Conservation (phyloP, 164 flowering plant species). For the Magnolia kwangsiensis region DNA sequence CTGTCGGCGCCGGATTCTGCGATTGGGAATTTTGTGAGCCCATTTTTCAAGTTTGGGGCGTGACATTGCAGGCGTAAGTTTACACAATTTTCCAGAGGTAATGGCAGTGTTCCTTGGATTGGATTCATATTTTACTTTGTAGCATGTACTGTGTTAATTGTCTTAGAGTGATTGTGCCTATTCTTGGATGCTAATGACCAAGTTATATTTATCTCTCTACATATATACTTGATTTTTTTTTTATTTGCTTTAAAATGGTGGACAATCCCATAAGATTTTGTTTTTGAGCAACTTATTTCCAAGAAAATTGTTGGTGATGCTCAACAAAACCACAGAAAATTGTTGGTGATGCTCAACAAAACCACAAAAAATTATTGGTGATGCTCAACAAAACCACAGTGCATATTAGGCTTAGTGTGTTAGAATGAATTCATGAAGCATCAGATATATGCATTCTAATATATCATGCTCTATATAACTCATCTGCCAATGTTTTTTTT, state of each 20-base stretch:
- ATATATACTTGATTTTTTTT: not conserved
- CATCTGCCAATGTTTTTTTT: too few relatives aligned
- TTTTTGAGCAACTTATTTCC: not conserved
- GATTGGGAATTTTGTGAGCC: too few relatives aligned
- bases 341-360: too few relatives aligned
- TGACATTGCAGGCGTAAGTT: slow-evolving; percentile 91
- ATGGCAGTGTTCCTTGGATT: slow-evolving; percentile 98
- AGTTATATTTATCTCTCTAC: not conserved
- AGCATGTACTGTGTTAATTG: not conserved
- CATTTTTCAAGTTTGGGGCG: too few relatives aligned
- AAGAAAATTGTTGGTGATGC: not conserved
- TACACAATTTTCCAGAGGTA: slow-evolving; percentile 99
- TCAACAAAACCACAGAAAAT: too few relatives aligned
- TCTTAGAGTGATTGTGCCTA: not conserved
- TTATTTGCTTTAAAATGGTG: not conserved
- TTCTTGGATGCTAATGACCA: not conserved
- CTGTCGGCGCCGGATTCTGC: too few relatives aligned
- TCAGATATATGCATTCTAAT: too few relatives aligned
- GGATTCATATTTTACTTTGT: not conserved
- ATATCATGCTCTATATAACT: too few relatives aligned
- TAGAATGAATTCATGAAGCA: not conserved
- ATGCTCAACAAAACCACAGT: too few relatives aligned
- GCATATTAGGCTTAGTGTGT: not conserved
- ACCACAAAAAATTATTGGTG: too few relatives aligned
- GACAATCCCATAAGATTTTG: not conserved